Evolutionary conservation across 345 rosid genomes (phyloP).

Genomic region (Moricandia moricandioides): DNA sequence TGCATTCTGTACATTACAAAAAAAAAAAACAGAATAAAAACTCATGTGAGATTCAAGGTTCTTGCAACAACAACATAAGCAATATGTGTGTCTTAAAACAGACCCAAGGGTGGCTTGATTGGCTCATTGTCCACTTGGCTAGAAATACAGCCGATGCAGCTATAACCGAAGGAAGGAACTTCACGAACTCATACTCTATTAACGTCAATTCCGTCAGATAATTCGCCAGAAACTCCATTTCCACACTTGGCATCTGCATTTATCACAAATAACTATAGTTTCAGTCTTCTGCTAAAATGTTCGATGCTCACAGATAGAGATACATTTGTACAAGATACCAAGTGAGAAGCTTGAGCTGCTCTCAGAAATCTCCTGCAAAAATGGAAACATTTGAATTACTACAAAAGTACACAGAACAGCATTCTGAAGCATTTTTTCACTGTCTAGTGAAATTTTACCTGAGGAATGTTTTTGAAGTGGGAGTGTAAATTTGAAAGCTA

Average conservation of each 20-base stretch:
- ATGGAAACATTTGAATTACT: conserved; percentile 15
- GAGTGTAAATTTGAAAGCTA: conserved; percentile 64
- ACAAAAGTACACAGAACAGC: neutral
- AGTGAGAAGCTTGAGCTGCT: conserved; percentile 76
- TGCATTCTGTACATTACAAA: conserved; percentile 58
- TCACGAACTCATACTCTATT: conserved; percentile 59
- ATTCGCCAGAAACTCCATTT: conserved; percentile 71
- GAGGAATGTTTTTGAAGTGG: conserved; percentile 82
- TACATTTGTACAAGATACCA: conserved; percentile 39
- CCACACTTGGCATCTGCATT: conserved; percentile 66
- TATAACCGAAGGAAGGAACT: conserved; percentile 66
- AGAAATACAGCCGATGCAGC: conserved; percentile 96
- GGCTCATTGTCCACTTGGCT: conserved; percentile 88
- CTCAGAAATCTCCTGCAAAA: conserved; percentile 75
- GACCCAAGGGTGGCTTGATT: conserved; percentile 86
- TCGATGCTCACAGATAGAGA: neutral
- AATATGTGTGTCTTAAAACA: conserved; percentile 17
- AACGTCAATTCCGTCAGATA: conserved; percentile 79
- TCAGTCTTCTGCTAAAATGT: conserved; percentile 20
- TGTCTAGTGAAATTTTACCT: conserved; percentile 36
- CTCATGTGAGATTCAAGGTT: neutral
- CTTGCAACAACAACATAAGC: neutral
- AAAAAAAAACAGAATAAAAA: neutral
- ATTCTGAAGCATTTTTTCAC: neutral
- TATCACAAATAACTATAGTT: conserved; percentile 7